Base-by-base conservation (phyloP, 805 yeast species). In the Clavispora carvajalis region DNA sequence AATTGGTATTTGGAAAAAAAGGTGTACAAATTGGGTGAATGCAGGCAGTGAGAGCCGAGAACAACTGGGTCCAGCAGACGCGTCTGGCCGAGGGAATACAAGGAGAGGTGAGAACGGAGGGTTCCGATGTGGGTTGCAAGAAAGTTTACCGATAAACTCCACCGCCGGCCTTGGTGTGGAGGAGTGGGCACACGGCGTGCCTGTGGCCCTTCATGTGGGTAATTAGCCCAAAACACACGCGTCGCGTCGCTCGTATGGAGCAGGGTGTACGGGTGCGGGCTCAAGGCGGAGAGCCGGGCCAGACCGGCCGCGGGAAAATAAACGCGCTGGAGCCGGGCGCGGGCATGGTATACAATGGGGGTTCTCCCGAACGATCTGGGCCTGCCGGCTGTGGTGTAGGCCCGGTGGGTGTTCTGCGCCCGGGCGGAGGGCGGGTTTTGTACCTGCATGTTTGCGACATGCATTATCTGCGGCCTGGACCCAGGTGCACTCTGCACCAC, bases 161-260 rank as follows among this genome's bases (percentile, higher is more conserved):
- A n/a, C n/a, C n/a, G n/a, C n/a, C n/a, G n/a, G n/a, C n/a, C n/a
- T n/a, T 21, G 22, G 5, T 5, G 28, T 12, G 12, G 18, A n/a
- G n/a, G n/a, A n/a, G 18, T 26, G 18, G 30, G 2, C 11, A 11
- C 4, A 26, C 10, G 11, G 30, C 30, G 30, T 26, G 30, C 30
- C 30, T 26, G 30, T 16, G 18, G 30, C 3, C 5, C 11, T 18
- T 26, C 18, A 13, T 16, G 18, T 26, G 30, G 30, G 18, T n/a
- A 16, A 26, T 13, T 26, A 26, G 12, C 18, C 30, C 30, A 13
- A 16, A 16, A 16, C 30, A 26, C 16, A 26, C 30, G 30, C 30
- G 46, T 43, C 44, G 46, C 46, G 41, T 29, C 35, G 11, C 18
- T 7, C 4, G 18, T 12, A 9, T 12, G 26, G 26, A 4, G 3